Percentiles rank a stretch among this genome's conserved stretches.
Evolutionary conservation across 1,284 basidiomycete genomes (phyloP).

Genomic region (Cutaneotrichosporon cutaneum): DNA sequence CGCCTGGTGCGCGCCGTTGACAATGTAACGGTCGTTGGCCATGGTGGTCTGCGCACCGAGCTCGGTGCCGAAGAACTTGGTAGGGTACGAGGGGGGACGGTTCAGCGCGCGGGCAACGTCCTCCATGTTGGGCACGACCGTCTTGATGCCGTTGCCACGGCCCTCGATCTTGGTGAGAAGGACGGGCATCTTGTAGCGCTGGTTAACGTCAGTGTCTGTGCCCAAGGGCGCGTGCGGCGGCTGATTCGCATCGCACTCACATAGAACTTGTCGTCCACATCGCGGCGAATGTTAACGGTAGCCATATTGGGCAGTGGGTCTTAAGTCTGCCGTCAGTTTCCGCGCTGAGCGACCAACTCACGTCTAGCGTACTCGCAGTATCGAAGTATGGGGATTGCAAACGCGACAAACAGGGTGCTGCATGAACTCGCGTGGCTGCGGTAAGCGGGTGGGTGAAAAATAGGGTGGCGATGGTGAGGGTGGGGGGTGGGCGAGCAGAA

Average conservation of each 20-base stretch:
- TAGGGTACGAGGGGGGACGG: conserved; percentile 90
- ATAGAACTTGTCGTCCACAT: conserved; percentile 77
- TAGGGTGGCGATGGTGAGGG: background rate
- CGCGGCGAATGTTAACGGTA: conserved; percentile 93
- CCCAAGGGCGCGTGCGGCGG: background rate
- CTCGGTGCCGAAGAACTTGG: conserved; percentile 99
- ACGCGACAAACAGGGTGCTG: conserved; percentile 22
- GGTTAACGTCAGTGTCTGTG: conserved; percentile 14
- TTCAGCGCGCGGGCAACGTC: conserved; percentile 94
- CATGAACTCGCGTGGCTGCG: conserved; percentile 29
- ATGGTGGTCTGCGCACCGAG: conserved; percentile 96
- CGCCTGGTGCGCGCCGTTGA: conserved; percentile 95
- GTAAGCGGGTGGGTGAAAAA: background rate
- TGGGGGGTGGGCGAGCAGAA: background rate
- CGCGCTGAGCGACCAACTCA: conserved; percentile 9
- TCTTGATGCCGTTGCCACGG: conserved; percentile 99
- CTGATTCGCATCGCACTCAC: conserved; percentile 32
- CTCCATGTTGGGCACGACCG: conserved; percentile 96
- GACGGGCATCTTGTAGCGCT: conserved; percentile 75
- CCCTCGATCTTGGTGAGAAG: conserved; percentile 97
- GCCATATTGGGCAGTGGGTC: conserved; percentile 65
- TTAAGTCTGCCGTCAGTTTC: conserved; percentile 21
- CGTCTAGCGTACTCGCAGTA: conserved; percentile 24
- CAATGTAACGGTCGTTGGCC: conserved; percentile 96
- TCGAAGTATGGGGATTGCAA: conserved; percentile 9